Percentiles rank a stretch among this genome's conserved stretches.
Evolutionary conservation across 1,284 basidiomycete species (phyloP).

Genomic region (Neonothopanus nambi): DNA sequence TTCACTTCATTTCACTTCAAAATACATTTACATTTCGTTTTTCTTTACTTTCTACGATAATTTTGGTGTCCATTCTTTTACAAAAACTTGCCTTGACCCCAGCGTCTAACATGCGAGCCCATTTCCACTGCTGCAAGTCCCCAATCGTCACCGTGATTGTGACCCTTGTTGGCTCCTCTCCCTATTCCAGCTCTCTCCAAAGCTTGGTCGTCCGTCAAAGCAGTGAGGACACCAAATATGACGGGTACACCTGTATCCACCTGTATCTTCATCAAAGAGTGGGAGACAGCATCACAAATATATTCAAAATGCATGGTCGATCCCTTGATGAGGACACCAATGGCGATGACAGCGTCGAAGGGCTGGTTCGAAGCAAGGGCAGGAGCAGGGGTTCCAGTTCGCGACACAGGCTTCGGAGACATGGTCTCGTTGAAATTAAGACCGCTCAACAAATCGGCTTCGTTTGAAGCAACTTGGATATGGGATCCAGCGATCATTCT

Average conservation of each 20-base stretch:
- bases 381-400: constrained; percentile 50
- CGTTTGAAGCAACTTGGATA: constrained; percentile 71
- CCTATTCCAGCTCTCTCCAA: constrained; percentile 88
- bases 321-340: constrained; percentile 98
- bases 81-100: constrained; percentile 75
- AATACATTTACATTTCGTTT: background rate
- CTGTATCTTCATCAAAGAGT: constrained; percentile 93
- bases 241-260: constrained; percentile 94
- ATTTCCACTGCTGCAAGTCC: constrained; percentile 94
- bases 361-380: constrained; percentile 51
- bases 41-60: background rate
- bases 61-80: constrained; percentile 2
- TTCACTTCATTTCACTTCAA: background rate
- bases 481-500: constrained; percentile 86
- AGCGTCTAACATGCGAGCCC: constrained; percentile 70
- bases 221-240: constrained; percentile 95
- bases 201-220: constrained; percentile 92
- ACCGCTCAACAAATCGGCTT: constrained; percentile 80
- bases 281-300: constrained; percentile 91
- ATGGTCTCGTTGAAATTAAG: constrained; percentile 41
- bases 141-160: constrained; percentile 98
- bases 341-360: constrained; percentile 94
- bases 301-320: constrained; percentile 99
- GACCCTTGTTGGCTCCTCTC: constrained; percentile 64
- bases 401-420: constrained; percentile 42